Percentiles rank a stretch among this genome's conserved stretches.
Conservation (phyloP, 495 filamentous ascomycete genomes). For the Talaromyces trachyspermus region DNA sequence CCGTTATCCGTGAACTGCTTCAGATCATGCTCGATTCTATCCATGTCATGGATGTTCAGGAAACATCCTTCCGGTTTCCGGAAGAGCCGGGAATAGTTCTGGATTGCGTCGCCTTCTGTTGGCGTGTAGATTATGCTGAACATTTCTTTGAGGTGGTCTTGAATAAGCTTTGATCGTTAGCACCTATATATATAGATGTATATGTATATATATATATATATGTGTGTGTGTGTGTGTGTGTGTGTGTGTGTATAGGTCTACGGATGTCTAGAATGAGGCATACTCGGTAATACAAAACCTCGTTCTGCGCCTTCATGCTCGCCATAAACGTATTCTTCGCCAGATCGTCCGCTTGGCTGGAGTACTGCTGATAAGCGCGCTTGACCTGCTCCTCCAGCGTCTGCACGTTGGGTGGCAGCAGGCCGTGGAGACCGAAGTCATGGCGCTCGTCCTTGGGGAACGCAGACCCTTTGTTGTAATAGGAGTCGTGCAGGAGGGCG, state of each 20-base stretch:
- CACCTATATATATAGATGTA: not conserved
- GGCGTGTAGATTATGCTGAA: slow-evolving; percentile 85
- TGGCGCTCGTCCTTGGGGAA: slow-evolving; percentile 62
- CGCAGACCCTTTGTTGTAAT: slow-evolving; percentile 80
- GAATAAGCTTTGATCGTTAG: slow-evolving; percentile 41
- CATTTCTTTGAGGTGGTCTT: slow-evolving; percentile 73
- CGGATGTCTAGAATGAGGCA: not conserved
- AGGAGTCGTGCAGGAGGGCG: slow-evolving; percentile 57
- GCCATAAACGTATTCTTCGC: slow-evolving; percentile 80
- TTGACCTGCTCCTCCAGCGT: slow-evolving; percentile 73
- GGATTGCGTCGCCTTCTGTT: slow-evolving; percentile 86
- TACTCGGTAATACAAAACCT: slow-evolving; percentile 68
- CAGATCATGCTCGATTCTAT: slow-evolving; percentile 55
- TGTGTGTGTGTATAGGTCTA: too few species aligned
- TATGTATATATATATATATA: too few species aligned
- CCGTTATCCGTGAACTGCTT: slow-evolving; percentile 50
- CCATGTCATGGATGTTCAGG: slow-evolving; percentile 40
- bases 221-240: too few species aligned
- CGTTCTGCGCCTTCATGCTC: slow-evolving; percentile 74
- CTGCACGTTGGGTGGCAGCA: slow-evolving; percentile 66
- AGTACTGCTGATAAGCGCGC: slow-evolving; percentile 77
- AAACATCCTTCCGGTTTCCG: slow-evolving; percentile 69
- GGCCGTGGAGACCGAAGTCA: slow-evolving; percentile 61
- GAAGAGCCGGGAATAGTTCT: slow-evolving; percentile 76
- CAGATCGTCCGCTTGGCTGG: slow-evolving; percentile 48